Percentiles rank a stretch among this genome's conserved stretches.
Conservation (phyloP, 148 eudicot genomes). For the Rhododendron simsii region DNA sequence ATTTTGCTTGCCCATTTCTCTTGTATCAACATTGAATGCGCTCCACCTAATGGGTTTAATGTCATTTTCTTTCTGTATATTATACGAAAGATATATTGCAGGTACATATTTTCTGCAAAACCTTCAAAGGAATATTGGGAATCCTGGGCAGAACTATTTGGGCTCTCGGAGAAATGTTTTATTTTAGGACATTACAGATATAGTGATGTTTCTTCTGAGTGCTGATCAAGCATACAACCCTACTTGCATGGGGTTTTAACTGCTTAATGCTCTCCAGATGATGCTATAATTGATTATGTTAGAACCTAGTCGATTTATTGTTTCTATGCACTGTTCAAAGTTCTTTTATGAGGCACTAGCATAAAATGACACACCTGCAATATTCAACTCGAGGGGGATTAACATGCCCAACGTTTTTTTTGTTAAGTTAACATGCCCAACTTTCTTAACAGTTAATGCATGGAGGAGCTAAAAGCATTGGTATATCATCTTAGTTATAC, state of each 20-base stretch:
- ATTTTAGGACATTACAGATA: neutral
- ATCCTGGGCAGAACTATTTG: conserved; percentile 2
- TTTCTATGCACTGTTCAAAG: neutral
- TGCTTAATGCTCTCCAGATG: conserved; percentile 4
- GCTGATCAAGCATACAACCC: neutral
- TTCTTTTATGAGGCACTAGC: neutral
- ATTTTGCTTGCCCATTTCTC: neutral
- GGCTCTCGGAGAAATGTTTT: neutral
- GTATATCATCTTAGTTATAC: neutral
- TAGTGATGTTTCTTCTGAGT: neutral
- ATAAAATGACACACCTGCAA: neutral
- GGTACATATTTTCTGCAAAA: neutral
- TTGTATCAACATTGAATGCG: neutral
- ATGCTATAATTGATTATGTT: neutral
- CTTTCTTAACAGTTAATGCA: neutral
- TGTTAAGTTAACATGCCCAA: neutral
- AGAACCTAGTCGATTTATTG: neutral
- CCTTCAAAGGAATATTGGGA: neutral
- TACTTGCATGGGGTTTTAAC: neutral
- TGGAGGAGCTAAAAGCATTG: neutral
- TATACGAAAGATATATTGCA: neutral
- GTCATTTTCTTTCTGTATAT: too few species aligned
- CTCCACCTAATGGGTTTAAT: neutral
- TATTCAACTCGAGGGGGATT: neutral
- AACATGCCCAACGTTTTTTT: neutral